Evolutionary conservation across 2,329 filamentous ascomycete genomes (phyloP), one percentile per base, ranked within the genome.

Genomic region (Aspergillus floridensis): DNA sequence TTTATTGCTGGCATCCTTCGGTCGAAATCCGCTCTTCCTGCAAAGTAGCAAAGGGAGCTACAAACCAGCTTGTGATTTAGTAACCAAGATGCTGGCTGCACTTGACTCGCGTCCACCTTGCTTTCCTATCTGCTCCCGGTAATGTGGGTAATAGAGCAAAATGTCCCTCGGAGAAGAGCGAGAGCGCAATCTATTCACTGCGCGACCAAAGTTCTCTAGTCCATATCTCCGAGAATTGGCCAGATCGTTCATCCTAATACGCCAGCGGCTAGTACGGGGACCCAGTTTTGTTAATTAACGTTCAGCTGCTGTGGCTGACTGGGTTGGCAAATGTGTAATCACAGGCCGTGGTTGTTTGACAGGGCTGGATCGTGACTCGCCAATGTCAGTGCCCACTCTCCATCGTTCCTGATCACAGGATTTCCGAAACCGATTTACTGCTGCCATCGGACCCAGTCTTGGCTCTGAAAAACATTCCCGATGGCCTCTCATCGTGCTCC

Each of bases 391-490:
- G 35, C 48, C 35, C 38, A 44, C 38, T 44, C 38, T 44, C 57
- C 53, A 59, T 58, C 38, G 56, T 58, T 58, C 49, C 49, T 55
- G 38, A 32, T 32, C 44, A 26, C 35, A 44, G 32, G 38, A 44
- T 44, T 44, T 44, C 38, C 41, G 19, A 10, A 29, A 55, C 32
- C 38, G 41, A 48, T 48, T 19, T 26, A 19, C 44, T 53, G 51
- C 14, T 53, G 41, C 53, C 48, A 55, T 55, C 53, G 41, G 26
- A 16, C 53, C 46, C 53, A 22, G 53, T 22, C 24, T 46, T 47
- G n/a, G 21, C 41, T 48, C 26, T 24, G 53, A 32, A 31, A 48
- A 31, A 35, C 53, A 21, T 14, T 29, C 26, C 14, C n/a, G 53
- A 47, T 47, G 53, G 41, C 41, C 47, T 19, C 26, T 19, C 16